Base-by-base conservation (phyloP, 1,284 basidiomycete genomes). In the Microbotryum silenes-acaulis region DNA sequence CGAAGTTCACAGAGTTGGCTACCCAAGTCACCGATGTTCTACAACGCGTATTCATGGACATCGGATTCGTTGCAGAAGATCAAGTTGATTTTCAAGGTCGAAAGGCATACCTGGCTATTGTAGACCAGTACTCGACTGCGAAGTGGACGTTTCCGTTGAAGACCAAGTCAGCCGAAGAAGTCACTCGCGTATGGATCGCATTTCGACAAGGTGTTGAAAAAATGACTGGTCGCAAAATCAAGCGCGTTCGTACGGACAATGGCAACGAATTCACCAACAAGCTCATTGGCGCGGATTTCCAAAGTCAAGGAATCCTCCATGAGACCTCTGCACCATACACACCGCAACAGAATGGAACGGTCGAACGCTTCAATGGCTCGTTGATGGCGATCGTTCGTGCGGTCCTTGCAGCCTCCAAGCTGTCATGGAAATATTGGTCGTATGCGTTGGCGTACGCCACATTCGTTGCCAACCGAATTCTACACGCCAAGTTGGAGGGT, bases 151-250 rank as follows among this genome's bases (percentile, higher is more conserved):
- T 9, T 10, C 31, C 31, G 31, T 31, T 31, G 9, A 31, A 31
- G 31, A 31, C 31, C 9, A 31, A 31, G 31, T 31, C 9, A 8
- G 31, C 31, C 9, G 9, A 31, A 31, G 31, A 31, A 31, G 31
- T 31, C 31, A 31, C 31, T 31, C 9, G 8, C 8, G 31, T 31
- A 31, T 31, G 31, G 31, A 31, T 31, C 31, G 9, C 31, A 31
- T 31, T 31, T 9, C 2, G 31, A 31, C 31, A 31, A 31, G 59
- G 61, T 56, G 64, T 68, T 8, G 70, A 75, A 55, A 69, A 62
- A 29, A 56, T 65, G 25, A 66, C 67, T 16, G 70, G 68, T 1
- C 12, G n/a, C 18, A 66, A 60, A 44, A 72, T 80, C 57, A 75
- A 72, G 51, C 76, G 61, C 6, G 27, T 76, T 4, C 61, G 72